Base-by-base conservation (phyloP, 345 rosid genomes). In the Citrus reticulata region DNA sequence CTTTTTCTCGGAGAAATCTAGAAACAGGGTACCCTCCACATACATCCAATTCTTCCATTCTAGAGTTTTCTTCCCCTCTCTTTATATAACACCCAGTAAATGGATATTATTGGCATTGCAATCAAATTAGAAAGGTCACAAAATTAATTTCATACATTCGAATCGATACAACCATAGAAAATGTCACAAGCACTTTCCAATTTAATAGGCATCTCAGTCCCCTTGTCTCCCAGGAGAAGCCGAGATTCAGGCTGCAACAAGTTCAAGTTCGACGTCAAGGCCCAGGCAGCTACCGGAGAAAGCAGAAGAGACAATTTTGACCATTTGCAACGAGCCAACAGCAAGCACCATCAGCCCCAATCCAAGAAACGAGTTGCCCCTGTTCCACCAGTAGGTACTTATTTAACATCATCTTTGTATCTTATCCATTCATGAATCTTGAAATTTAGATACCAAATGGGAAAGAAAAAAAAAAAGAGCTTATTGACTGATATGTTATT, bases 301-400 rank as follows among this genome's bases (percentile, higher is more conserved):
- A 82, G 84, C 13, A 58, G 67, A 74, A 80, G 87, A 78, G 89
- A 87, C 30, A 85, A 77, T 75, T 87, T 88, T 27, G 93, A 89
- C 72, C 87, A 77, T 79, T 66, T 86, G 76, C 89, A 85, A 78
- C 85, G 89, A 77, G 71, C 78, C 16, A 46, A 46, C n/a, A 69
- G 67, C 87, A 75, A 73, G 64, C 73, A 54, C 11, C 63, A 54
- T 5, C 70, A 75, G 22, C 72, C 78, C 32, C 88, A 77, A 76
- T 81, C 81, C 75, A 80, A 76, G 85, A 91, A 78, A 83, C 84
- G 82, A 37, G 76, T 70, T 2, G 81, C 81, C 64, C 83, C 92
- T 2, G 86, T 64, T 40, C 67, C 88, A 13, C 89, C 91, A 20
- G 34, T 75, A 67, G 91, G 92, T 90, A 87, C 51, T 46, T 11